phyloP scores from a whole-genome alignment of 75 land plant genomes.

The Azolla pinnata region DNA sequence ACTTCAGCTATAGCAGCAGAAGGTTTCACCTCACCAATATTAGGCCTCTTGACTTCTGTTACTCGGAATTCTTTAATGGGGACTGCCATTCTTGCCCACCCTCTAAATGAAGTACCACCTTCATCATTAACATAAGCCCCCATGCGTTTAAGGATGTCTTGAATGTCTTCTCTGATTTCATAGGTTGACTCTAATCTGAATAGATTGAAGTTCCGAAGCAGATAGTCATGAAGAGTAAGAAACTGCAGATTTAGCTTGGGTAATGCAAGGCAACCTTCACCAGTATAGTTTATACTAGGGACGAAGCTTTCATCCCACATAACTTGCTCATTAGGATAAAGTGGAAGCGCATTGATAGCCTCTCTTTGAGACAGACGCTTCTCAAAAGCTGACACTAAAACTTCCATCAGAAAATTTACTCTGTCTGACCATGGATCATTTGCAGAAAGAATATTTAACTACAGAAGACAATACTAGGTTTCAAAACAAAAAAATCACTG shows the following conservation, averaged over 20 bases:
- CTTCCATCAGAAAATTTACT: slow-evolving; percentile 72
- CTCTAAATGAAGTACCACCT: slow-evolving; percentile 83
- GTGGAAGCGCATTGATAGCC: slow-evolving; percentile 91
- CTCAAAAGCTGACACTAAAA: slow-evolving; percentile 79
- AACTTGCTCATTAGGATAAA: slow-evolving; percentile 91
- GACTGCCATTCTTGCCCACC: slow-evolving; percentile 98
- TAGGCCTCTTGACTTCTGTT: slow-evolving; percentile 81
- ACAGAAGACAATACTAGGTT: slow-evolving; percentile 10
- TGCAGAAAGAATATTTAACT: slow-evolving; percentile 67
- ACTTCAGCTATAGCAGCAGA: slow-evolving; percentile 75
- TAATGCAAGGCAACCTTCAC: slow-evolving; percentile 93
- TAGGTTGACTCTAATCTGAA: slow-evolving; percentile 95
- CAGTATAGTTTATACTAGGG: slow-evolving; percentile 94
- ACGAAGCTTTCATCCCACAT: slow-evolving; percentile 99
- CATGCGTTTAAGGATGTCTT: slow-evolving; percentile 83
- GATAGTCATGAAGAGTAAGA: slow-evolving; percentile 93
- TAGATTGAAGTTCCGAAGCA: slow-evolving; percentile 89
- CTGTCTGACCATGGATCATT: slow-evolving; percentile 69
- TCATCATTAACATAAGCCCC: slow-evolving; percentile 83
- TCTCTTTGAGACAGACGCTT: slow-evolving; percentile 94
- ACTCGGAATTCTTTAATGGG: slow-evolving; percentile 77
- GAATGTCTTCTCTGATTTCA: slow-evolving; percentile 95
- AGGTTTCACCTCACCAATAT: slow-evolving; percentile 98
- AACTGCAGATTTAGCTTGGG: slow-evolving; percentile 95
- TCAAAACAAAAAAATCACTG: neutral